A percentile compares a stretch with the other conserved stretches of the same genome.
Conservation (phyloP, 257 asterid species). For the Capsicum pubescens region DNA sequence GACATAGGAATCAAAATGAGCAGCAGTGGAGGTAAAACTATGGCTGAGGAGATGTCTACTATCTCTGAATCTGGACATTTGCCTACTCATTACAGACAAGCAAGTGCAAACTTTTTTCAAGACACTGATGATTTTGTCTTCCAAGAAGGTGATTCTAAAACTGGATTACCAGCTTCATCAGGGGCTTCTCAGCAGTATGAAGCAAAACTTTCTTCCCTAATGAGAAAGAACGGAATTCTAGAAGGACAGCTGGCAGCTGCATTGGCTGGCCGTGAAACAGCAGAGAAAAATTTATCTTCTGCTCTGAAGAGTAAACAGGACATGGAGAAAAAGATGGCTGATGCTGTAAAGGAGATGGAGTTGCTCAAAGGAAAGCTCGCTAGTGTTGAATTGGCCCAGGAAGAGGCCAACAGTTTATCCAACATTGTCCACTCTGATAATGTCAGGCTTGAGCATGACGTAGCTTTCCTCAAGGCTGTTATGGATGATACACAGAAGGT, state of each 20-base stretch:
- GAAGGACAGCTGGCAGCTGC: slow-evolving; percentile 87
- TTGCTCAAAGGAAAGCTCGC: slow-evolving; percentile 84
- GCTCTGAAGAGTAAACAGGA: slow-evolving; percentile 75
- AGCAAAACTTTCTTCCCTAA: slow-evolving; percentile 65
- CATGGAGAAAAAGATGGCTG: slow-evolving; percentile 67
- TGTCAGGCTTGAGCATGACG: slow-evolving; percentile 94
- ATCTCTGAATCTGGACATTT: slow-evolving; percentile 53
- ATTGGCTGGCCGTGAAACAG: slow-evolving; percentile 67
- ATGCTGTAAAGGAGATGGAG: slow-evolving; percentile 75
- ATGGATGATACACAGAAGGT: slow-evolving; percentile 97
- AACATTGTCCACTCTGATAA: slow-evolving; percentile 96
- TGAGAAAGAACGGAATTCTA: slow-evolving; percentile 64
- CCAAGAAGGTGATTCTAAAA: slow-evolving; percentile 64
- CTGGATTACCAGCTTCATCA: slow-evolving; percentile 56
- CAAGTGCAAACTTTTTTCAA: slow-evolving; percentile 54
- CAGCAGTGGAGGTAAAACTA: slow-evolving; percentile 46
- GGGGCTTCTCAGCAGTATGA: slow-evolving; percentile 65
- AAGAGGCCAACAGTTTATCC: slow-evolving; percentile 83
- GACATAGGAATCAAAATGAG: slow-evolving; percentile 49
- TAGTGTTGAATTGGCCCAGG: slow-evolving; percentile 81
- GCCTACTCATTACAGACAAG: slow-evolving; percentile 51
- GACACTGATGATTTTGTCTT: slow-evolving; percentile 54
- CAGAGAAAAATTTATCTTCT: slow-evolving; percentile 65
- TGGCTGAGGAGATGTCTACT: slow-evolving; percentile 51
- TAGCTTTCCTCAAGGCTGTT: slow-evolving; percentile 95